A percentile compares a stretch with the other conserved stretches of the same genome.
phyloP scores from a whole-genome alignment of 352 stramenopile genomes.

The Blastocystis sp. region DNA sequence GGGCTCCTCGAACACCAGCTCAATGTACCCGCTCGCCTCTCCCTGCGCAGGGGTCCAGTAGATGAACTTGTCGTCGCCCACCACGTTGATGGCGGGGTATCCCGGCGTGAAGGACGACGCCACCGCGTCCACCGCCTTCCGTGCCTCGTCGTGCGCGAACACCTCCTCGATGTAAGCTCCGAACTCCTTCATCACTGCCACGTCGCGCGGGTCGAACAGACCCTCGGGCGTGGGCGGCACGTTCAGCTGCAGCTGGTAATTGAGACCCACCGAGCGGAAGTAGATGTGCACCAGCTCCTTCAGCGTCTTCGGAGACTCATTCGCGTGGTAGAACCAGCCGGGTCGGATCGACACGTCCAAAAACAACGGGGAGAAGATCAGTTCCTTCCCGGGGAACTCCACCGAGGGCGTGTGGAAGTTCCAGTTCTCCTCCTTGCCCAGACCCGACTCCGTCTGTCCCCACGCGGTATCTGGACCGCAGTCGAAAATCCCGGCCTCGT shows the following conservation, averaged over 20 bases:
- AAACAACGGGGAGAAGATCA: conserved; percentile 44
- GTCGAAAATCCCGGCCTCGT: conserved; percentile 8
- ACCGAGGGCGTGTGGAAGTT: conserved; percentile 47
- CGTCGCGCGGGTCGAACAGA: conserved; percentile 47
- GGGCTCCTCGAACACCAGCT: conserved; percentile 36
- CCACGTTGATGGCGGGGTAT: conserved; percentile 16
- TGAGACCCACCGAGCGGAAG: conserved; percentile 46
- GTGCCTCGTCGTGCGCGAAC: conserved; percentile 43
- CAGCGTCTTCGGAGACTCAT: conserved; percentile 43
- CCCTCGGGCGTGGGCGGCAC: conserved; percentile 48
- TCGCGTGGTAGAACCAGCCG: conserved; percentile 55
- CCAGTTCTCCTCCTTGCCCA: conserved; percentile 53
- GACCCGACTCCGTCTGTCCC: conserved; percentile 43
- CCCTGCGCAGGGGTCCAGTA: conserved; percentile 20
- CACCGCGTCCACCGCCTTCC: background rate
- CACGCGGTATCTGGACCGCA: conserved; percentile 50
- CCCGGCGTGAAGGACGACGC: conserved; percentile 27
- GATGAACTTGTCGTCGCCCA: conserved; percentile 46
- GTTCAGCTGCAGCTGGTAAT: conserved; percentile 57
- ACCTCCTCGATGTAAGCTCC: conserved; percentile 21
- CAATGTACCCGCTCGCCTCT: background rate
- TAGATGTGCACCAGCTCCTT: conserved; percentile 54
- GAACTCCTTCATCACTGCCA: background rate
- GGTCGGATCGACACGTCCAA: conserved; percentile 55
- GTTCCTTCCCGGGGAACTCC: conserved; percentile 49